Evolutionary conservation across 805 yeast genomes (phyloP).

Genomic region (Candida loeiensis): DNA sequence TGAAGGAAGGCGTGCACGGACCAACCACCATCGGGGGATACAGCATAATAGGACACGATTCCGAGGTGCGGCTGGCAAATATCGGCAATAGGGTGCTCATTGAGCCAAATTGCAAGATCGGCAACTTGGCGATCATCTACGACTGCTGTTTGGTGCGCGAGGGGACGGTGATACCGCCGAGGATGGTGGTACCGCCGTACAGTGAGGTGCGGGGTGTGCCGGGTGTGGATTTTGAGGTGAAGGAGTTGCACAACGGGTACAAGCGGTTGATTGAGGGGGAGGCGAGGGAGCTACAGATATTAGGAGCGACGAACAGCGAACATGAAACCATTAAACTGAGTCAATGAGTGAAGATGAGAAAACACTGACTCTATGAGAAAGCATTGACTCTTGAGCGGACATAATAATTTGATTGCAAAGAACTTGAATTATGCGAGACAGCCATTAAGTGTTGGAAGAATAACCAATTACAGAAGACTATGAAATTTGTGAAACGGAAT

Average conservation of each 20-base stretch:
- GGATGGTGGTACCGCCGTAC: conserved; percentile 50
- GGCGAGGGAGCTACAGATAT: conserved; percentile 24
- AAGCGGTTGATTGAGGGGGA: conserved; percentile 35
- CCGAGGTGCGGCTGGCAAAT: conserved; percentile 31
- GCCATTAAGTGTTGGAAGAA: too few species aligned
- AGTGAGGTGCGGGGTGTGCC: conserved; percentile 42
- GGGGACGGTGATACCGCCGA: conserved; percentile 40
- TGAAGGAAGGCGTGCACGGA: conserved; percentile 14
- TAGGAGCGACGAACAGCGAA: conserved; percentile 4
- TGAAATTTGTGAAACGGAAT: too few species aligned
- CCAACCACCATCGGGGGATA: conserved; percentile 46
- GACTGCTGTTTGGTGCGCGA: conserved; percentile 50
- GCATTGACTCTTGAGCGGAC: too few species aligned
- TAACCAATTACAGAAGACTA: too few species aligned
- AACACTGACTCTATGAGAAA: too few species aligned
- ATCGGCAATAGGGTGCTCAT: conserved; percentile 50
- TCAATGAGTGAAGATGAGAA: too few species aligned
- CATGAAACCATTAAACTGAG: too few species aligned
- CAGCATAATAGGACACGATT: conserved; percentile 36
- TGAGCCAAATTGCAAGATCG: conserved; percentile 39
- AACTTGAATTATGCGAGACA: too few species aligned
- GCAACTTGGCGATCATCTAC: conserved; percentile 37
- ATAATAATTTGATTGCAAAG: too few species aligned
- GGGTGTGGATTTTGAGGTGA: conserved; percentile 27
- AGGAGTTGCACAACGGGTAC: conserved; percentile 27